phyloP scores from a whole-genome alignment of 2,329 filamentous ascomycete genomes.

The Aspergillus fischeri region DNA sequence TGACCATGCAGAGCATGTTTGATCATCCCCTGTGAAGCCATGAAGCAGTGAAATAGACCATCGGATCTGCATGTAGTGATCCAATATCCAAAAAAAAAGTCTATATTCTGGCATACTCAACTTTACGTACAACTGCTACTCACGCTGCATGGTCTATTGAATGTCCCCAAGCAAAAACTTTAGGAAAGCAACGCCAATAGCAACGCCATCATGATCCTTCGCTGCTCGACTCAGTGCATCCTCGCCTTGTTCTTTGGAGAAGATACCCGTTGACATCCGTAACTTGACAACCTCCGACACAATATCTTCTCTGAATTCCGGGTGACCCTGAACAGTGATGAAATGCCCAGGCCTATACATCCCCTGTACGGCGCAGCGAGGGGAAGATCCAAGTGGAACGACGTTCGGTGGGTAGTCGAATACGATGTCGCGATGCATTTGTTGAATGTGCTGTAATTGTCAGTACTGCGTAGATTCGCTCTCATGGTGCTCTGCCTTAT shows the following conservation, averaged over 20 bases:
- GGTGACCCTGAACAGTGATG: constrained; percentile 80
- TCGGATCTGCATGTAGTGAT: too few relatives aligned
- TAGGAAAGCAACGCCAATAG: constrained; percentile 69
- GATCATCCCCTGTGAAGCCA: not conserved
- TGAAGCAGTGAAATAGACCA: not conserved
- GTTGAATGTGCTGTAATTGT: constrained; percentile 54
- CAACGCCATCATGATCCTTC: constrained; percentile 73
- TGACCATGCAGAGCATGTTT: not conserved
- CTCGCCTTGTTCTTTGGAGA: constrained; percentile 64
- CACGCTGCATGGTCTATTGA: not conserved
- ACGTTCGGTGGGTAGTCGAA: constrained; percentile 59
- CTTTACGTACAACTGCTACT: not conserved
- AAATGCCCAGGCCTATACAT: constrained; percentile 66
- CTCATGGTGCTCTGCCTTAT: too few relatives aligned
- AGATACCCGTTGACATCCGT: constrained; percentile 63
- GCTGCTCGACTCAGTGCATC: constrained; percentile 64
- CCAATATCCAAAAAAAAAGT: not conserved
- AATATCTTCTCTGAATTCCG: constrained; percentile 73
- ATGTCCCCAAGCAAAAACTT: constrained; percentile 63
- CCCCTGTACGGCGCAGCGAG: constrained; percentile 69
- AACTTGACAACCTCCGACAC: constrained; percentile 63
- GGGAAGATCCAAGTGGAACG: constrained; percentile 61
- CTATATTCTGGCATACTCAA: not conserved
- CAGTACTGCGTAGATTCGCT: not conserved
- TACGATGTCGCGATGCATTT: constrained; percentile 83